A percentile compares a stretch with the other conserved stretches of the same genome.
Conservation (phyloP, 768 basidiomycete genomes). For the Pleurotus tuoliensis region DNA sequence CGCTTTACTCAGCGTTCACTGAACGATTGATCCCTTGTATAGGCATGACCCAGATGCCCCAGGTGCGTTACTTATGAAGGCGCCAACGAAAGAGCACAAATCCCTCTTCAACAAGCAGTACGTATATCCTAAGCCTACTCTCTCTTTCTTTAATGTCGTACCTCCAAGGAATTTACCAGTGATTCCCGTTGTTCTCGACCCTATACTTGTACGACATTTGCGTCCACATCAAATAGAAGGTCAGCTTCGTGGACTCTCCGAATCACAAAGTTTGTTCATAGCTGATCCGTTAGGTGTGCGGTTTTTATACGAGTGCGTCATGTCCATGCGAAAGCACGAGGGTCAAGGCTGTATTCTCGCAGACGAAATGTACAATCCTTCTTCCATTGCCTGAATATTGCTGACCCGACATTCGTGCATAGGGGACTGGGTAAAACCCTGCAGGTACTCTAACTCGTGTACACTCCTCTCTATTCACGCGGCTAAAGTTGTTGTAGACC, state of each 20-base stretch:
- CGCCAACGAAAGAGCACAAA: slow-evolving; percentile 65
- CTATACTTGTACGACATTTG: slow-evolving; percentile 69
- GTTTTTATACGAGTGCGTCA: slow-evolving; percentile 94
- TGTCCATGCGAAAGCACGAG: slow-evolving; percentile 90
- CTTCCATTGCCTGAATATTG: background rate
- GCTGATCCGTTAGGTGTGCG: slow-evolving; percentile 48
- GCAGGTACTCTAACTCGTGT: slow-evolving; percentile 39
- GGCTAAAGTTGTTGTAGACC: slow-evolving; percentile 45
- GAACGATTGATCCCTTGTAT: background rate
- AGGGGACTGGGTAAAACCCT: slow-evolving; percentile 98
- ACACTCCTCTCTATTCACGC: no score
- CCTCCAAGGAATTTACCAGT: slow-evolving; percentile 52
- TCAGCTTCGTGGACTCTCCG: slow-evolving; percentile 16
- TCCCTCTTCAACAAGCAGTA: slow-evolving; percentile 71
- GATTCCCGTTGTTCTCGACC: slow-evolving; percentile 87
- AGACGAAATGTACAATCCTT: slow-evolving; percentile 76
- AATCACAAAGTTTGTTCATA: slow-evolving; percentile 1
- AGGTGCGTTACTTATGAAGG: slow-evolving; percentile 84
- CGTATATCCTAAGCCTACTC: slow-evolving; percentile 3
- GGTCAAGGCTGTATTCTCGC: slow-evolving; percentile 94
- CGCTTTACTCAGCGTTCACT: no score
- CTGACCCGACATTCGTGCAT: background rate
- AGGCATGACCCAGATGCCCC: slow-evolving; percentile 78
- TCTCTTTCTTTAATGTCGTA: background rate
- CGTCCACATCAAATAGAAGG: slow-evolving; percentile 92